Evolutionary conservation across 192 early-diverging fungal genomes (phyloP).

Genomic region (Backusella tuberculispora): DNA sequence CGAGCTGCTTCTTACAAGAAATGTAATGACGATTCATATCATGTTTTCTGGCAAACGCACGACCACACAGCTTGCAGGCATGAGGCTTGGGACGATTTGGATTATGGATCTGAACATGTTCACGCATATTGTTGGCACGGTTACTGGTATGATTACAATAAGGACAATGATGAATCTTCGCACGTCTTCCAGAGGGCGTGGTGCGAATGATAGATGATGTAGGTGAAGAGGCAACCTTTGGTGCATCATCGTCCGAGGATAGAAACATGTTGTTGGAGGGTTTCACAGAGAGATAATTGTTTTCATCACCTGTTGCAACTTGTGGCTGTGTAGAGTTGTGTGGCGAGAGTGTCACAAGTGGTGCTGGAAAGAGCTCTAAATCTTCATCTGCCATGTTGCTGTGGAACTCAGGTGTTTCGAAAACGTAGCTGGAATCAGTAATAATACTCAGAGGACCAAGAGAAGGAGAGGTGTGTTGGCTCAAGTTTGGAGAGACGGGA

Average conservation of each 20-base stretch:
- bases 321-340: conserved; percentile 7
- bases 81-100: conserved; percentile 64
- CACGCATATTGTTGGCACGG: conserved; percentile 69
- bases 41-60: conserved; percentile 68
- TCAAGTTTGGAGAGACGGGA: background rate
- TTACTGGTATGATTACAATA: conserved; percentile 64
- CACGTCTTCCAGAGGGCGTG: conserved; percentile 12
- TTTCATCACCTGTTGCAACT: background rate
- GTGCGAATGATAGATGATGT: background rate
- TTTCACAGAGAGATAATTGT: conserved; percentile 9
- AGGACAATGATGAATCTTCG: conserved; percentile 42
- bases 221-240: background rate
- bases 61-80: conserved; percentile 57
- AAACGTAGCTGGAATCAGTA: background rate
- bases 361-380: background rate
- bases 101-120: conserved; percentile 68
- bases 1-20: conserved; percentile 18
- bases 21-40: conserved; percentile 68
- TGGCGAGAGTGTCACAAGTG: conserved; percentile 13
- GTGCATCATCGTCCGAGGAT: conserved; percentile 1
- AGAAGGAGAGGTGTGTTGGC: background rate
- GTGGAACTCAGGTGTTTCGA: background rate
- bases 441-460: background rate
- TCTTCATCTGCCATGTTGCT: background rate
- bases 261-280: background rate